phyloP scores from a whole-genome alignment of 2,329 filamentous ascomycete species.

The Dactylellina leptospora region DNA sequence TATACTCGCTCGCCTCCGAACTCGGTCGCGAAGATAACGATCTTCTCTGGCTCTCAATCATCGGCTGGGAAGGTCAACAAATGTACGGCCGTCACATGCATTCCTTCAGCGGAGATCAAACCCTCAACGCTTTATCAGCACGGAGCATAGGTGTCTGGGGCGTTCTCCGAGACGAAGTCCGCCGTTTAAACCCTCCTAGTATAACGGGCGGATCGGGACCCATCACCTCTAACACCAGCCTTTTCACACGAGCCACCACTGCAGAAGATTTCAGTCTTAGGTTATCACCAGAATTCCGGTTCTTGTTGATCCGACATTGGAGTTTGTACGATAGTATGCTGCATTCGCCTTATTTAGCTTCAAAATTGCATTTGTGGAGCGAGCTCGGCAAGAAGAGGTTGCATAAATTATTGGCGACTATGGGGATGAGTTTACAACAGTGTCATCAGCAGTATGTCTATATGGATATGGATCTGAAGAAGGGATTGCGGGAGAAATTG shows the following conservation, averaged over 20 bases:
- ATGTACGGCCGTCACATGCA: conserved; percentile 74
- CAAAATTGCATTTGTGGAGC: conserved; percentile 91
- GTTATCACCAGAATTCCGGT: conserved; percentile 90
- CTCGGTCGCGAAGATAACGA: conserved; percentile 97
- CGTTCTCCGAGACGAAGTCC: conserved; percentile 89
- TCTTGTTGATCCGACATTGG: conserved; percentile 93
- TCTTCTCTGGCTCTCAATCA: conserved; percentile 90
- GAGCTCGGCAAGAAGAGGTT: conserved; percentile 86
- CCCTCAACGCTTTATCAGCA: conserved; percentile 40
- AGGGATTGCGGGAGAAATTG: conserved; percentile 81
- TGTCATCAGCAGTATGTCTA: conserved; percentile 96
- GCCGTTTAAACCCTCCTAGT: conserved; percentile 81
- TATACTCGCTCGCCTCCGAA: conserved; percentile 94
- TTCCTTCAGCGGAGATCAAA: conserved; percentile 79
- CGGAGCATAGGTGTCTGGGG: conserved; percentile 70
- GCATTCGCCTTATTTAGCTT: conserved; percentile 92
- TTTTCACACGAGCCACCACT: conserved; percentile 71
- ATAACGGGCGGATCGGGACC: conserved; percentile 56
- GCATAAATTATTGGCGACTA: conserved; percentile 94
- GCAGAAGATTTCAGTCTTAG: conserved; percentile 92
- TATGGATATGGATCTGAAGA: conserved; percentile 98
- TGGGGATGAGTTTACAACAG: conserved; percentile 93
- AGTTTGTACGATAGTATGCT: conserved; percentile 98
- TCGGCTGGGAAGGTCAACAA: conserved; percentile 93
- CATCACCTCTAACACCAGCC: conserved; percentile 68